Base-by-base conservation (phyloP, 768 basidiomycete genomes). In the Hygrophoropsis aurantiaca region DNA sequence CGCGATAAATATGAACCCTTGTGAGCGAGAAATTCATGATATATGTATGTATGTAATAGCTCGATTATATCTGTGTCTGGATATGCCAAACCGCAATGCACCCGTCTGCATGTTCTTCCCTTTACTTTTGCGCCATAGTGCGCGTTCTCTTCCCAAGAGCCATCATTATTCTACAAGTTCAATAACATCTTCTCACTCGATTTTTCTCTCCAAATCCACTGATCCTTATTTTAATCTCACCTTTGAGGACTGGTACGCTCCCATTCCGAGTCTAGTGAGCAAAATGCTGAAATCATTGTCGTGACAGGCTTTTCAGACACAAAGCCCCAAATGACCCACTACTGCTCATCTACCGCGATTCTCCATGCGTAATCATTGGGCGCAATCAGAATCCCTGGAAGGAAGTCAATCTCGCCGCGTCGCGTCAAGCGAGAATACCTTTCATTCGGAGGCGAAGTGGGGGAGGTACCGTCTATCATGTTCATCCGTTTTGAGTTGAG, bases 301-400 rank as follows among this genome's bases (percentile, higher is more conserved):
- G 64, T 35, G 58, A 4, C 50, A 88, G 87, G 83, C 68, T 89
- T n/a, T 92, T 97, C 62, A 81, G 90, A 57, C 81, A 90, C 57
- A 81, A 87, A 38, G 70, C 80, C 3, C 74, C 75, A 5, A 69
- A 82, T 3, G 68, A 76, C 30, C 90, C 93, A 1, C 73, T 94
- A 34, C 75, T 99, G 16, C 76, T 97, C 38, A 67, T 99, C 45
- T 99, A 97, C 64, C 82, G 91, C 24, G 89, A 97, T 61, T 64
- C 69, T 0, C 91, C 93, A 3, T 94, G 93, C 58, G 91, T 98
- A 15, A 78, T 99, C 44, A 90, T 98, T 45, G 95, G 95, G 0
- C 74, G 95, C 43, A 94, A 97, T 63, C 97, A 99, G 72, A 97
- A 97, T 56, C 95, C 94, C 13, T 98, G 95, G 95, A 97, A 92